A percentile compares a stretch with the other conserved stretches of the same genome.
Conservation (phyloP, 257 asterid genomes). For the Jacaranda copaia region DNA sequence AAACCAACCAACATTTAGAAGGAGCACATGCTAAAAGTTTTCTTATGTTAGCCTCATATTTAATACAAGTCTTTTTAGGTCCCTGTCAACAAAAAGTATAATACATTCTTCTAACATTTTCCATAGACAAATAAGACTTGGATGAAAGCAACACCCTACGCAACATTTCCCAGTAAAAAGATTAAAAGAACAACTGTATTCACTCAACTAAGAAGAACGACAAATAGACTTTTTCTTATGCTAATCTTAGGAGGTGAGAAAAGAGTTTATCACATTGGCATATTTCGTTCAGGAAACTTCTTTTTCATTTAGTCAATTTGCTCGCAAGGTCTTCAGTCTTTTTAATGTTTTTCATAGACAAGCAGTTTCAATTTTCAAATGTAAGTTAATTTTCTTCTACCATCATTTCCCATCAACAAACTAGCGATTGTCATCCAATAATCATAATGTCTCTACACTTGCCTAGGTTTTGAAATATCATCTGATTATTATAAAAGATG, state of each 20-base stretch:
- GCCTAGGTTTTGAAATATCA: neutral
- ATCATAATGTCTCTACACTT: neutral
- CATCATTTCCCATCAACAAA: constrained; percentile 1
- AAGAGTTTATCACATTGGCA: neutral
- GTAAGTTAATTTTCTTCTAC: neutral
- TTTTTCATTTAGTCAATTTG: neutral
- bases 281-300: neutral
- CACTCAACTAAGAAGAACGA: constrained; percentile 11
- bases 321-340: constrained; percentile 7
- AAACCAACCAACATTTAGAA: neutral
- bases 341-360: neutral
- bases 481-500: no score
- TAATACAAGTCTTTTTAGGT: neutral
- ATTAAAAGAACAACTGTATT: neutral
- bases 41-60: neutral
- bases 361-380: neutral
- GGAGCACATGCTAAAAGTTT: constrained; percentile 10
- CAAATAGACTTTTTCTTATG: neutral
- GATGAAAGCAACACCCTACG: constrained; percentile 21
- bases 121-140: neutral
- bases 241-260: neutral
- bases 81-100: neutral
- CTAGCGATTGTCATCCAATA: neutral
- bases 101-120: neutral
- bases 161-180: constrained; percentile 7